Evolutionary conservation across 2,329 filamentous ascomycete genomes (phyloP), one percentile per base, ranked within the genome.

Genomic region (Colletotrichum eleusines): DNA sequence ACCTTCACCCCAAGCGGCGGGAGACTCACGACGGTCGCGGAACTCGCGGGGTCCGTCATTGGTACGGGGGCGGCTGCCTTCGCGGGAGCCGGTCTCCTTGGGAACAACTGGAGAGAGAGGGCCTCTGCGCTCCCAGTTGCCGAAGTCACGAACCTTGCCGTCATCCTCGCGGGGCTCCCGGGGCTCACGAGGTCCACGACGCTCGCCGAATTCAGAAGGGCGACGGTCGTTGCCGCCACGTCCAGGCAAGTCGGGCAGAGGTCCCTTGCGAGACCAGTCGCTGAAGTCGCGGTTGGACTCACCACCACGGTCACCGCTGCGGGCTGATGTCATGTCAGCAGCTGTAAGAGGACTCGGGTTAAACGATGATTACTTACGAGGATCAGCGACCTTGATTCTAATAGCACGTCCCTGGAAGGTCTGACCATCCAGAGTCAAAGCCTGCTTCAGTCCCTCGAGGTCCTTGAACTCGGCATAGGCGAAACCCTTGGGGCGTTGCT

Each of bases 401-500:
- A 99, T 94, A 79, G 91, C 92, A 76, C 96, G 92, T 76, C 94
- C 94, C 81, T 97, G 92, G 81, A 98, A 95, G 70, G 89, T 90
- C 72, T 90, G 87, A 76, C 94, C 93, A 77, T 95, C 95, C 73
- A 96, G 88, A 70, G 90, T 89, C 74, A 99, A 88, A 67, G 96
- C 96, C 83, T 94, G 92, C 86, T 97, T 97, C 78, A 99, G 86
- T 71, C 95, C 95, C 60, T 98, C 95, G 54, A 96, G 84, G 62
- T 90, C 91, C 75, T 87, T 90, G 78, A 99, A 99, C 82, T 99
- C 96, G 74, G 97, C 95, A 81, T 99, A 99, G 73, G 95, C 96
- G 78, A 99, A 99, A 59, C 96, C 96, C 86, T 99, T 99, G 74
- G 96, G 96, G 78, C 95, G 94, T 82, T 92, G 90, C 79, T 96